These are phyloP conservation scores for Trebouxia gelatinosa DNA, from an alignment of 163 green algal species.

Conservation along the genomic window DNA sequence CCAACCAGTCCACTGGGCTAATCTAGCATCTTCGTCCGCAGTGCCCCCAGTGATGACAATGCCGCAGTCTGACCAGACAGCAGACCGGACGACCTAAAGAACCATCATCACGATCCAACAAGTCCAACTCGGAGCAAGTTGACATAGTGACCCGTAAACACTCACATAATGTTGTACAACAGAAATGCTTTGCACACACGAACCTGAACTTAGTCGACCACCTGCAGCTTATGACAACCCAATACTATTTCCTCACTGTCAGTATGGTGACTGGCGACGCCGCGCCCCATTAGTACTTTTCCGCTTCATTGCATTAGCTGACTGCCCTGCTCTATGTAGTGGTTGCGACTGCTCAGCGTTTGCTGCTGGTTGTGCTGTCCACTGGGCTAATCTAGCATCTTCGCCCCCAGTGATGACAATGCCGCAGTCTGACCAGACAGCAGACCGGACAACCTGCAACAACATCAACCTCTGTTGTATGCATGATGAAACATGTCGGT, in stretches of 20 bases:
- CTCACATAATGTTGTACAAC: too few species aligned
- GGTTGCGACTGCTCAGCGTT: background rate
- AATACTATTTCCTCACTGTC: too few species aligned
- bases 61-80: background rate
- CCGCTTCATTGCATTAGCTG: background rate
- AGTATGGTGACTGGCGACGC: conserved; percentile 4
- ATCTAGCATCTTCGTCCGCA: conserved; percentile 12
- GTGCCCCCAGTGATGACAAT: background rate
- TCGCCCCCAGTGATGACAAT: background rate
- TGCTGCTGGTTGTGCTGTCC: background rate
- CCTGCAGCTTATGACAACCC: too few species aligned
- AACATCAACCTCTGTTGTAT: too few species aligned
- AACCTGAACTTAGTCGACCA: too few species aligned
- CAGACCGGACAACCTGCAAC: conserved; percentile 7
- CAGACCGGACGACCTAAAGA: conserved; percentile 1
- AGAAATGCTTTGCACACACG: too few species aligned
- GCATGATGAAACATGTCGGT: conserved; percentile 35
- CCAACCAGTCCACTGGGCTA: conserved; percentile 8
- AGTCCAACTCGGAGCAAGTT: too few species aligned
- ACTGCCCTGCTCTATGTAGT: background rate
- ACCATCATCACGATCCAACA: too few species aligned
- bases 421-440: background rate
- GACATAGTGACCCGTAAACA: too few species aligned
- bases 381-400: conserved; percentile 14
- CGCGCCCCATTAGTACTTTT: background rate